phyloP scores from a whole-genome alignment of 2,329 filamentous ascomycete species.

The Nemania serpens region DNA sequence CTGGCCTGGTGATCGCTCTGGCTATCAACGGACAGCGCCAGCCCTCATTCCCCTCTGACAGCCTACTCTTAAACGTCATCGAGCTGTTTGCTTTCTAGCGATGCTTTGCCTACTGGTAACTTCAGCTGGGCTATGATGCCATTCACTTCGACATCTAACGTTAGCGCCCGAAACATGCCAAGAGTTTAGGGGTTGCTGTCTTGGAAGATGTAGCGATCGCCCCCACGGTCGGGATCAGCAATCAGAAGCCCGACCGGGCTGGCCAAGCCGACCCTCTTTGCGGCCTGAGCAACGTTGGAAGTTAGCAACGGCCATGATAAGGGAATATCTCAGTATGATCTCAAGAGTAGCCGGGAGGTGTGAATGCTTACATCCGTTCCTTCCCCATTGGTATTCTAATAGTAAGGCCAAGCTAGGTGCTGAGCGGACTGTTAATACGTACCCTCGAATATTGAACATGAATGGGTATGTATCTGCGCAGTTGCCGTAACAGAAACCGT shows the following conservation, averaged over 20 bases:
- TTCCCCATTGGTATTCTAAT: too few relatives aligned
- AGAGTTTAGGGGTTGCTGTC: neutral
- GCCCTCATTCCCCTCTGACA: too few relatives aligned
- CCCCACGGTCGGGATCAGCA: neutral
- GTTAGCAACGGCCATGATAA: neutral
- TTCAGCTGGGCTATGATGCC: neutral
- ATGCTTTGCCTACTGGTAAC: neutral
- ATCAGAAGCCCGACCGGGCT: neutral
- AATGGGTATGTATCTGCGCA: constrained; percentile 13
- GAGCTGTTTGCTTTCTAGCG: neutral
- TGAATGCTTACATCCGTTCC: too few relatives aligned
- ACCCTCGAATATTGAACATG: neutral
- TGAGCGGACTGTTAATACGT: too few relatives aligned
- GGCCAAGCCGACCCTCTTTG: neutral
- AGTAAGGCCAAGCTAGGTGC: too few relatives aligned
- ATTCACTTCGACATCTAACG: neutral
- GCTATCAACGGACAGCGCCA: too few relatives aligned
- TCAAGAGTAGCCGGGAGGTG: too few relatives aligned
- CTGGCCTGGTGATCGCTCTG: too few relatives aligned
- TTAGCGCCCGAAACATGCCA: too few relatives aligned
- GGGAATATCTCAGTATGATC: too few relatives aligned
- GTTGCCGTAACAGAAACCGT: neutral
- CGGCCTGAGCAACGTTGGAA: neutral
- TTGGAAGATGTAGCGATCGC: neutral
- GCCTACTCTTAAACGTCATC: neutral